Conservation (phyloP, 2,329 filamentous ascomycete species). For the Monosporascus sp. region DNA sequence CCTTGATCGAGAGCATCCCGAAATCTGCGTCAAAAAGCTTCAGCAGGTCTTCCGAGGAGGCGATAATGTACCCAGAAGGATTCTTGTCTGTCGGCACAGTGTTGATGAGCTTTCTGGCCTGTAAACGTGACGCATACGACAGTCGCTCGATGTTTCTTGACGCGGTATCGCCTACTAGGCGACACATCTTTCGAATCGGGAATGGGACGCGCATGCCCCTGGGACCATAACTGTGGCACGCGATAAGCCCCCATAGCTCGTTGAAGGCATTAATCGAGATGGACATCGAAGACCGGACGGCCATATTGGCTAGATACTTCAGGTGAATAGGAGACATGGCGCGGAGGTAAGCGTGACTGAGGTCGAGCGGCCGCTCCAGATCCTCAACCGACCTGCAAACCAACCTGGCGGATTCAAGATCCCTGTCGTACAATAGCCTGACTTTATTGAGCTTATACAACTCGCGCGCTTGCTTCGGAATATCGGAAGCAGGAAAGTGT, state of each 20-base stretch:
- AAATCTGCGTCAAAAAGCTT: slow-evolving; percentile 85
- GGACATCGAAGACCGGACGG: slow-evolving; percentile 89
- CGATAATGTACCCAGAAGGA: slow-evolving; percentile 84
- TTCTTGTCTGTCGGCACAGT: slow-evolving; percentile 75
- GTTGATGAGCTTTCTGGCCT: slow-evolving; percentile 84
- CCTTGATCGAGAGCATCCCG: slow-evolving; percentile 74
- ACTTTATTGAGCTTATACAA: slow-evolving; percentile 89
- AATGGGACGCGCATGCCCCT: slow-evolving; percentile 88
- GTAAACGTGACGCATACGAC: slow-evolving; percentile 77
- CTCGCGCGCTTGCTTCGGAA: slow-evolving; percentile 79
- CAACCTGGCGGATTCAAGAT: slow-evolving; percentile 71
- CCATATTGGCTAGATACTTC: slow-evolving; percentile 85
- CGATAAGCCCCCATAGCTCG: slow-evolving; percentile 82
- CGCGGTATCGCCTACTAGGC: slow-evolving; percentile 77
- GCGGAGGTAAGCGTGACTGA: slow-evolving; percentile 78
- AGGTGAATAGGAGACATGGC: slow-evolving; percentile 89
- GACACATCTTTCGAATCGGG: slow-evolving; percentile 87
- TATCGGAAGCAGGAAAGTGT: slow-evolving; percentile 84
- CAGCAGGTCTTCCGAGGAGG: slow-evolving; percentile 78
- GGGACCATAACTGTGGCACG: slow-evolving; percentile 74
- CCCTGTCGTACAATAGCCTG: slow-evolving; percentile 78
- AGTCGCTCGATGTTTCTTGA: slow-evolving; percentile 83
- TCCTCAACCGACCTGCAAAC: slow-evolving; percentile 74
- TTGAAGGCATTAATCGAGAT: slow-evolving; percentile 84
- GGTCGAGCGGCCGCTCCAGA: slow-evolving; percentile 68